A percentile compares a stretch with the other conserved stretches of the same genome.
Conservation (phyloP, 495 filamentous ascomycete genomes). For the Trypethelium eluteriae region DNA sequence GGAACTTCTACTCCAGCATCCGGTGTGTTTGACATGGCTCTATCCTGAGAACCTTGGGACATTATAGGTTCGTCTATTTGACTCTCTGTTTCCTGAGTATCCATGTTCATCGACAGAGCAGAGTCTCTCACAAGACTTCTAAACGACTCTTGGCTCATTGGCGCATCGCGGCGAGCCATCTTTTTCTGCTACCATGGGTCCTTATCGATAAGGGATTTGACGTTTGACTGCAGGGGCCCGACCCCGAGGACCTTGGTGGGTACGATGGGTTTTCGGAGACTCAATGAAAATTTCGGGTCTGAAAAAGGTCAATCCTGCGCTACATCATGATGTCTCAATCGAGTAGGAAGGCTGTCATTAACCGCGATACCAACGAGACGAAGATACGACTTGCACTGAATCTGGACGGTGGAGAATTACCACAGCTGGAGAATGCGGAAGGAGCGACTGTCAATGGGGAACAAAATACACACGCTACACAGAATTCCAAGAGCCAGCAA, state of each 20-base stretch:
- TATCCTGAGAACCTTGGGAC: background rate
- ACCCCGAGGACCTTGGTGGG: background rate
- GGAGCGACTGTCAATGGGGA: slow-evolving; percentile 36
- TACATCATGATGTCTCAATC: slow-evolving; percentile 16
- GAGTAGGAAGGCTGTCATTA: slow-evolving; percentile 63
- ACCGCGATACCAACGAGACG: slow-evolving; percentile 91
- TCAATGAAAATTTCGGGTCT: background rate
- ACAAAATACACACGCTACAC: slow-evolving; percentile 63
- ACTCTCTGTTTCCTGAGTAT: background rate
- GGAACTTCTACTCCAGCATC: background rate
- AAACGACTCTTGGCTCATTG: background rate
- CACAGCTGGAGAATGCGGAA: slow-evolving; percentile 47
- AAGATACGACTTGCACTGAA: slow-evolving; percentile 88
- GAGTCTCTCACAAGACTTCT: background rate
- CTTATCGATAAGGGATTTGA: background rate
- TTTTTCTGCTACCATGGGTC: background rate
- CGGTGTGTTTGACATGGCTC: background rate
- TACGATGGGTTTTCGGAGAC: background rate
- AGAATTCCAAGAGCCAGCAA: slow-evolving; percentile 68
- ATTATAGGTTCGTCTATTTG: background rate
- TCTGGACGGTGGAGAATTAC: slow-evolving; percentile 73
- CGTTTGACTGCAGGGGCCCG: no score
- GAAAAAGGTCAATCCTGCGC: background rate
- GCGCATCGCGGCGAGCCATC: background rate
- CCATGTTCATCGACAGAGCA: background rate